Conservation (phyloP, 2,329 filamentous ascomycete species). For the Talaromyces sp. region DNA sequence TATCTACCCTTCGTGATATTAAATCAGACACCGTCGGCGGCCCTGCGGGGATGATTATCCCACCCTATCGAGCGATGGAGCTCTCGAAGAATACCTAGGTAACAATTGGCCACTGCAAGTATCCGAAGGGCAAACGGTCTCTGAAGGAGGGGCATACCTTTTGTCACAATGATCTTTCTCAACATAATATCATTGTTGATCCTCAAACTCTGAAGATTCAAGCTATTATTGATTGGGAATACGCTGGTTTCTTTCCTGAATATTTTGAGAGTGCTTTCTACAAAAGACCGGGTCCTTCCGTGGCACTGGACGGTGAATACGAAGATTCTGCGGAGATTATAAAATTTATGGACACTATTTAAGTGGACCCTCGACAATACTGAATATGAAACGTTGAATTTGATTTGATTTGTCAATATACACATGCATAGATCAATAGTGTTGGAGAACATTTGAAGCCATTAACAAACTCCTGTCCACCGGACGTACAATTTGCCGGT, state of each 20-base stretch:
- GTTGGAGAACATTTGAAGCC: too few relatives aligned
- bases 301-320: not conserved
- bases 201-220: constrained; percentile 35
- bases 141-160: constrained; percentile 10
- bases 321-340: too few relatives aligned
- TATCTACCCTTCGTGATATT: not conserved
- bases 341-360: too few relatives aligned
- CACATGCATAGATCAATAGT: too few relatives aligned
- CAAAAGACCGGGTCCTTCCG: not conserved
- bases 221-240: constrained; percentile 45
- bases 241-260: constrained; percentile 38
- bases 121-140: not conserved
- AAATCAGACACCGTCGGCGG: not conserved
- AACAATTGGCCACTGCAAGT: too few relatives aligned
- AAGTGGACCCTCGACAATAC: too few relatives aligned
- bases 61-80: not conserved
- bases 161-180: constrained; percentile 33
- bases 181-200: constrained; percentile 32
- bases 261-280: constrained; percentile 24
- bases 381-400: too few relatives aligned
- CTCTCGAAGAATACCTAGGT: too few relatives aligned
- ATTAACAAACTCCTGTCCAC: too few relatives aligned
- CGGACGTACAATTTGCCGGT: too few relatives aligned
- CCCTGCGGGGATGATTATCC: not conserved
- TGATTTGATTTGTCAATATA: too few relatives aligned